Percentiles rank a stretch among this genome's conserved stretches.
These are phyloP conservation scores for Didymosphaeria variabile DNA, from an alignment of 2,329 filamentous ascomycete genomes.

Conservation along the genomic window DNA sequence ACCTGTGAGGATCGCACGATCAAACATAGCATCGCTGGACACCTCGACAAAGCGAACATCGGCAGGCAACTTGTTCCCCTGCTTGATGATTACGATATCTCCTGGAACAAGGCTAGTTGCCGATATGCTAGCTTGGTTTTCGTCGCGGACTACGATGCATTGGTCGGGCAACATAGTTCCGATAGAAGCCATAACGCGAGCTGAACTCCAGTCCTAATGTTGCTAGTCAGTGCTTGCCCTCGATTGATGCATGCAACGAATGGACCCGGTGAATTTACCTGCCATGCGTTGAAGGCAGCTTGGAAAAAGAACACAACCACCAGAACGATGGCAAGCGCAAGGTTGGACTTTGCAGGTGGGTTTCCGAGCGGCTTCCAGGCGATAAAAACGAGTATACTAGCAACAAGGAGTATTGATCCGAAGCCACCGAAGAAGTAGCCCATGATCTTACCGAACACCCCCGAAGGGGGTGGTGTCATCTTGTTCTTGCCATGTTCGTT, in stretches of 20 bases:
- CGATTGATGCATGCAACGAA: neutral
- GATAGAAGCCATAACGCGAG: conserved; percentile 80
- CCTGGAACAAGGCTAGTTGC: conserved; percentile 74
- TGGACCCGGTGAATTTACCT: conserved; percentile 24
- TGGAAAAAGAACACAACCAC: conserved; percentile 72
- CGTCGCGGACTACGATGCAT: conserved; percentile 71
- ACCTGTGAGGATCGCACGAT: conserved; percentile 76
- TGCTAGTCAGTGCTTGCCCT: neutral
- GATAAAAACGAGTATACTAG: conserved; percentile 76
- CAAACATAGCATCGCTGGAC: conserved; percentile 75
- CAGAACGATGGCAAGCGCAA: conserved; percentile 77
- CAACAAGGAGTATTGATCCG: conserved; percentile 73
- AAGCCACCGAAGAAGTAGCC: conserved; percentile 83
- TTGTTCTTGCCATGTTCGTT: conserved; percentile 72
- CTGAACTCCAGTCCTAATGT: conserved; percentile 73
- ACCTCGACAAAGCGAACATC: conserved; percentile 75
- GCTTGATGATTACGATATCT: conserved; percentile 73
- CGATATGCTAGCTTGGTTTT: conserved; percentile 58
- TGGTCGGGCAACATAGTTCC: conserved; percentile 81
- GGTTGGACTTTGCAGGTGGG: conserved; percentile 75
- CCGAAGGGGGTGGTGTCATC: conserved; percentile 71
- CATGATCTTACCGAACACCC: conserved; percentile 65
- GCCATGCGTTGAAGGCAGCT: conserved; percentile 65
- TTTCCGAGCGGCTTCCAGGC: conserved; percentile 79
- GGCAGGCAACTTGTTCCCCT: conserved; percentile 77